Base-by-base conservation (phyloP, 768 basidiomycete genomes). In the Kwoniella botswanensis region DNA sequence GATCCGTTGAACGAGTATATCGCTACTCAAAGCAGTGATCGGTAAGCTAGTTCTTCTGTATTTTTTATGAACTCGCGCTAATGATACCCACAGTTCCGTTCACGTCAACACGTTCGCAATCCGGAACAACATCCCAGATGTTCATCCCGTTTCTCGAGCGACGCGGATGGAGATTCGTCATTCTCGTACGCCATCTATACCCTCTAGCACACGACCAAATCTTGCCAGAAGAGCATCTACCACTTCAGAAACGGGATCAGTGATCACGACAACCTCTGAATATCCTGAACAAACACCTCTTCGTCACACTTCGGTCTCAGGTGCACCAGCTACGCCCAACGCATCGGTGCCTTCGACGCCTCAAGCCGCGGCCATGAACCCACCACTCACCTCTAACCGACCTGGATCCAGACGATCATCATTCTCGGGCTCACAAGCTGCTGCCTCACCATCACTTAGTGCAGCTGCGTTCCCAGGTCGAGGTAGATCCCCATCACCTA, bases 1-100 rank as follows among this genome's bases (percentile, higher is more conserved):
- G 97, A 99, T 75, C 97, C 97, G 1, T 85, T 97, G 76, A 94
- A 96, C 82, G 93, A 97, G 83, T 98, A 92, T 80, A 93, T 99
- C 71, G 95, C 97, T 3, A 98, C 97, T 0, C 97, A 99, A 81
- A 94, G 93, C 83, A 93, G 91, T 78, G 97, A 99, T 84, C 88
- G 96, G 85, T 85, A 52, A 69, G 85, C 62, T 55, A n/a, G 52
- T 12, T 41, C 42, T 35, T 56, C 3, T 12, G 9, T 22, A 24
- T 42, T 13, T 35, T 11, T 18, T 15, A 64, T 41, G 7, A 54
- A 11, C 1, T 24, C 26, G 13, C 18, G 26, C 24, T 4, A 35
- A 53, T 65, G 21, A 58, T 52, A 26, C 15, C 58, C 24, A 18
- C 63, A 86, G 86, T 57, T 92, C 94, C 22, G 96, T 98, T 89